Evolutionary conservation across 805 yeast genomes (phyloP), one percentile per base, ranked within the genome.

Genomic region (Brettanomyces bruxellensis): DNA sequence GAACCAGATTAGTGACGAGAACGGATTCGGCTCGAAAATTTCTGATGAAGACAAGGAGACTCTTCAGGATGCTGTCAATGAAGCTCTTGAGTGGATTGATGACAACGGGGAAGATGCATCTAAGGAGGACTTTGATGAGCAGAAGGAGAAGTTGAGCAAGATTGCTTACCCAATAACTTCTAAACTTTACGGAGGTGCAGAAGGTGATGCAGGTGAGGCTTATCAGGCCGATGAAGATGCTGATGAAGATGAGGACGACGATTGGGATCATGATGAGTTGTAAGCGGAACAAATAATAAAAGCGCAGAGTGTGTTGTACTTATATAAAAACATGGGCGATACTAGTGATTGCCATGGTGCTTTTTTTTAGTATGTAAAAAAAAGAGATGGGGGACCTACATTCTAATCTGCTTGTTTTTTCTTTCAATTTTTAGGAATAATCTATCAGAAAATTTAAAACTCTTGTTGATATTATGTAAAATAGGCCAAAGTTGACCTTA

Each of bases 11-110:
- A 55, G 53, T 45, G 67, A 63, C 44, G 82, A 76, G 54, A 65
- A 67, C 54, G 80, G 81, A 45, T 75, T 86, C 55, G 95, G 89
- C 46, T 75, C 82, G 54, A 84, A 86, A 72, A 70, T 93, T 58
- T 86, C 79, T 47, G 95, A 83, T 60, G 96, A 88, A 49, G 98
- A 91, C 69, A 86, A 85, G 73, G 95, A 88, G 72, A 76, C 91
- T 55, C 72, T 91, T 58, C 69, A 75, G 55, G 97, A 90, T 60
- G 96, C 96, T 47, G 71, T 88, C 58, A 79, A 81, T 64, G 99
- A 93, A 66, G 79, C 87, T 41, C 69, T 84, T 55, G 67, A 62
- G 51, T 65, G 52, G 48, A 49, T 93, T 58, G 95, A 88, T 58
- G 96, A 84, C 61, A 80, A 86, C 69, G 59, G 58, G 38, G 95